Conservation (phyloP, 2,329 filamentous ascomycete species). For the Aspergillus aculeatus region DNA sequence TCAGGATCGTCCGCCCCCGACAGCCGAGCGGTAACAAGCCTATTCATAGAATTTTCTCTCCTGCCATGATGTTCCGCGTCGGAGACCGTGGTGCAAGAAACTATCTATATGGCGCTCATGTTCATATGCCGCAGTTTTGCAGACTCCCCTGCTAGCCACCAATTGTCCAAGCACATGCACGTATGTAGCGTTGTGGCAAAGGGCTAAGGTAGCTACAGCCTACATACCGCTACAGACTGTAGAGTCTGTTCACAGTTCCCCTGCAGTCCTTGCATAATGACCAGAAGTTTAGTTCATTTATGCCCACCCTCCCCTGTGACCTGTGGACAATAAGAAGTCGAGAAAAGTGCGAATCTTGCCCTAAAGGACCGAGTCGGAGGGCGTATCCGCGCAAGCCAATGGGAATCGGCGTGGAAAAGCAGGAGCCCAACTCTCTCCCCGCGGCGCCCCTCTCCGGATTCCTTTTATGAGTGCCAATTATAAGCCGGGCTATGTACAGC, state of each 20-base stretch:
- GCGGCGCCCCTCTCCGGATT: not conserved
- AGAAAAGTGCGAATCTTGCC: slow-evolving; percentile 2
- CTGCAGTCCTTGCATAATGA: slow-evolving; percentile 1
- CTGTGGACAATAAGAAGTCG: not conserved
- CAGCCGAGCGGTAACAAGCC: not conserved
- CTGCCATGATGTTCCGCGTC: not conserved
- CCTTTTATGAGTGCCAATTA: not conserved
- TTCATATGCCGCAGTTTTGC: not conserved
- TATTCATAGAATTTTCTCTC: not conserved
- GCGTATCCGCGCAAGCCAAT: not conserved
- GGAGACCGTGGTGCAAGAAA: not conserved
- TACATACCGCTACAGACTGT: not conserved
- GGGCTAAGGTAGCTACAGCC: not conserved
- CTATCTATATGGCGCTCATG: not conserved
- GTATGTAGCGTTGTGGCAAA: not conserved
- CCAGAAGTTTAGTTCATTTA: slow-evolving; percentile 1
- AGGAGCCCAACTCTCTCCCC: not conserved
- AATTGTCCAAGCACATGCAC: not conserved
- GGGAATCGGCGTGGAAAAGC: not conserved
- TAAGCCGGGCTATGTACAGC: not conserved
- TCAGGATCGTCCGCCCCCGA: not conserved
- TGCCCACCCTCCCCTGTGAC: not conserved
- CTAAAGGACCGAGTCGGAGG: not conserved
- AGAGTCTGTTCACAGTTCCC: not conserved
- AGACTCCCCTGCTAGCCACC: not conserved